These are phyloP conservation scores for Leccinum olivaceopallidum DNA, from an alignment of 768 basidiomycete genomes.

Conservation along the genomic window DNA sequence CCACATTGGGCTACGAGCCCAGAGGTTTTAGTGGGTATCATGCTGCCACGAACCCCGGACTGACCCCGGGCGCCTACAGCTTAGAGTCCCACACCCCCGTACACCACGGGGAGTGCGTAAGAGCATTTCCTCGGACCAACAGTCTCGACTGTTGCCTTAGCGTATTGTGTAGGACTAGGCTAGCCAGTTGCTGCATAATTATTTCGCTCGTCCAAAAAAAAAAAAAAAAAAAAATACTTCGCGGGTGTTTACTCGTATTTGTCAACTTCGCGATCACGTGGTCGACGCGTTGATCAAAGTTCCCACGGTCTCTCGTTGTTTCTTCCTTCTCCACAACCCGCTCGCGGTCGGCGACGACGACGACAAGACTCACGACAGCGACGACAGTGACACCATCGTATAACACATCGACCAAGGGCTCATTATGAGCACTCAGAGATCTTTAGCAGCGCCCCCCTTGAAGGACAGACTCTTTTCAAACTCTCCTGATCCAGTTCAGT, in stretches of 20 bases:
- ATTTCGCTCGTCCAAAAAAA: too few species aligned
- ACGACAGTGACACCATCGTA: slow-evolving; percentile 18
- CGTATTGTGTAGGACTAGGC: too few species aligned
- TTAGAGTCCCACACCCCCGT: too few species aligned
- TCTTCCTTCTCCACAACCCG: slow-evolving; percentile 12
- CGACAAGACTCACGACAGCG: slow-evolving; percentile 23
- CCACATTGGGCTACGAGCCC: too few species aligned
- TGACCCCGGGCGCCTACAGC: too few species aligned
- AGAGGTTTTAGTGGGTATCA: too few species aligned
- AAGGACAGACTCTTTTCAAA: slow-evolving; percentile 63
- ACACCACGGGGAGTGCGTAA: too few species aligned
- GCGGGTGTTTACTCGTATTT: slow-evolving; percentile 18
- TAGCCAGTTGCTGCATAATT: too few species aligned
- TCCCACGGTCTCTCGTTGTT: slow-evolving; percentile 30
- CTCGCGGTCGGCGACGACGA: slow-evolving; percentile 13
- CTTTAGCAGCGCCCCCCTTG: slow-evolving; percentile 44
- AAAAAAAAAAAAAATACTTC: too few species aligned
- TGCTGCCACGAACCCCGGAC: too few species aligned
- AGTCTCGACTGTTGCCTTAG: too few species aligned
- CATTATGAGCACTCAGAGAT: slow-evolving; percentile 30
- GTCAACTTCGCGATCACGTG: slow-evolving; percentile 31
- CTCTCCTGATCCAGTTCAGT: slow-evolving; percentile 63
- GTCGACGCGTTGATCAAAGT: slow-evolving; percentile 23
- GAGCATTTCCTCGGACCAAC: too few species aligned
- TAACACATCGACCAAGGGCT: slow-evolving; percentile 3